Evolutionary conservation across 257 asterid species (phyloP), one percentile per base, ranked within the genome.

Genomic region (Solanum boliviense): DNA sequence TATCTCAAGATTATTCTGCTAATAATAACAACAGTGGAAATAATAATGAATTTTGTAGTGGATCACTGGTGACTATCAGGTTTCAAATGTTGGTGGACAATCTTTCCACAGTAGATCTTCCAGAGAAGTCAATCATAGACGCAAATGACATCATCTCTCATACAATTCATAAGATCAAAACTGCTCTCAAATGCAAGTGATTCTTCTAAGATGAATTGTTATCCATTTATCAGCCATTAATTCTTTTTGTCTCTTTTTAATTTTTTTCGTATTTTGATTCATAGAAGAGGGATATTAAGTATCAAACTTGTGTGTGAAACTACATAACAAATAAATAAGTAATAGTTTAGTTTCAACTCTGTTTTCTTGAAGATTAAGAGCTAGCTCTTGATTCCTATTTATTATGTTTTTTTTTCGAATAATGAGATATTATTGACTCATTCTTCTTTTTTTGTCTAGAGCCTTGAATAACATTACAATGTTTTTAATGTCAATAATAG

Each of bases 161-260:
- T 16, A 93, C 95, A 3, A 88, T 94, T 8, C 89, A 90, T 75
- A 94, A 93, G 9, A 92, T 96, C 87, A 96, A 90, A 87, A 35
- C 86, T 1, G 93, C 93, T 15, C 90, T 95, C 70, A 91, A 87
- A 25, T 83, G 90, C 92, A 88, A 86, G 87, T 92, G 83, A 75
- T 38, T 23, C 34, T 75, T 31, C 31, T 32, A 60, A 65, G 78
- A 46, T 58, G 4, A 48, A 48, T 21, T 34, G 31, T 9, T 31
- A 20, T 48, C 32, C n/a, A 36, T 84, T 13, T 13, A 11, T 38
- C 8, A 46, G 20, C 20, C 56, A 5, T 36, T 1, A 11, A 18
- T 21, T 36, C 8, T 75, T 21, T 83, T 48, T 36, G n/a, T 9
- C 25, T 65, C 16, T 18, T 32, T 16, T 65, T 38, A 67, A 9